Base-by-base conservation (phyloP, 2,329 filamentous ascomycete genomes). In the Colletotrichum sp. region DNA sequence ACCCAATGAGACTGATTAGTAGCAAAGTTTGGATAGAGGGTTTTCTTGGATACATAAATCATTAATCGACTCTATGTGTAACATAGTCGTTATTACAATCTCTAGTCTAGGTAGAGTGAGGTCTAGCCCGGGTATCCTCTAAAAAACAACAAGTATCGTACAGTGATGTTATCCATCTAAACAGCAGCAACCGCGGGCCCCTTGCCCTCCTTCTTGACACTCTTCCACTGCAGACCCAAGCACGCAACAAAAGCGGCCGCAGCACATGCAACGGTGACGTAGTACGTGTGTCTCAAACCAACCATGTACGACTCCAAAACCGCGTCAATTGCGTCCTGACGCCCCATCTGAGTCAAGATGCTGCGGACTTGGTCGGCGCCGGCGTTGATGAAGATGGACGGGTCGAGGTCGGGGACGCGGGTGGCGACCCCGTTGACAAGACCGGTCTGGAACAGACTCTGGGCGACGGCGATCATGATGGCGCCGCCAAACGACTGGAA, bases 391-490 rank as follows among this genome's bases (percentile, higher is more conserved):
- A 92, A 89, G 67, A 87, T 79, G 8, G 80, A 79, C 0, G 88
- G 83, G 48, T 89, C 83, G n/a, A 92, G 80, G n/a, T 83, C 82
- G 3, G 88, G 85, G 16, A 86, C 84, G 74, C 86, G 81, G 3
- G 79, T 73, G n/a, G 80, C 77, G 5, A 95, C 85, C 43, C 89
- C 86, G 5, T 86, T 81, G 61, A 91, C 84, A 21, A 95, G 85
- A 0, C 89, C 90, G 79, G 94, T 94, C 77, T 91, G 89, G 84
- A 95, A 94, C 61, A 94, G 87, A 24, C 92, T 91, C 81, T 95
- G 91, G 0, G 90, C 90, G 12, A 94, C 90, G 7, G 90, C 89
- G 63, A 95, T 89, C 78, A 91, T 90, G 28, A 95, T 83, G 3
- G 93, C 91, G 5, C 92, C 92, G 55, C 92, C 92, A 5, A 95